Conservation (phyloP, 805 yeast species). For the Sugiyamaella floridensis region DNA sequence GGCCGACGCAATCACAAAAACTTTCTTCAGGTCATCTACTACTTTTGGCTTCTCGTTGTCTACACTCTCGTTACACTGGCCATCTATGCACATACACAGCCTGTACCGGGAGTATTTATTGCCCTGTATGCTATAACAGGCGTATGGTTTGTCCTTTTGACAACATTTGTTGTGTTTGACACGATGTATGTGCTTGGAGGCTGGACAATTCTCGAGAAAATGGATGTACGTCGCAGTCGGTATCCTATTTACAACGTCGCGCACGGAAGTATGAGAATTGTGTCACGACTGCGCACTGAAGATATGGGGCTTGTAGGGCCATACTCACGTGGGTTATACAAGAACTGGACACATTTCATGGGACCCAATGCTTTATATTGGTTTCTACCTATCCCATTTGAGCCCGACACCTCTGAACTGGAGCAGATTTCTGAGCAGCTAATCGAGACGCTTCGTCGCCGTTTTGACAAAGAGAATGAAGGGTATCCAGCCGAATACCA, state of each 20-base stretch:
- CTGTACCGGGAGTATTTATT: slow-evolving; percentile 43
- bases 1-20: slow-evolving; percentile 59
- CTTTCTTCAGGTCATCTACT: slow-evolving; percentile 45
- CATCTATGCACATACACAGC: slow-evolving; percentile 23
- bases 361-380: slow-evolving; percentile 27
- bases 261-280: slow-evolving; percentile 37
- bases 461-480: slow-evolving; percentile 12
- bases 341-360: slow-evolving; percentile 24
- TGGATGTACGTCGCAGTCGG: slow-evolving; percentile 11
- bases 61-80: slow-evolving; percentile 36
- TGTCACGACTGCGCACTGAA: slow-evolving; percentile 40
- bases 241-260: slow-evolving; percentile 33
- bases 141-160: slow-evolving; percentile 41
- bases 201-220: slow-evolving; percentile 49
- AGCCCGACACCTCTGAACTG: neutral
- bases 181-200: slow-evolving; percentile 41
- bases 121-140: slow-evolving; percentile 41
- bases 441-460: slow-evolving; percentile 11
- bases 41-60: slow-evolving; percentile 35
- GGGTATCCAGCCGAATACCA: slow-evolving; percentile 14
- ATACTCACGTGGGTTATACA: slow-evolving; percentile 23
- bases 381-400: slow-evolving; percentile 22
- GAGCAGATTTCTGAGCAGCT: slow-evolving; percentile 4
- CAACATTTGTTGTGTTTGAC: slow-evolving; percentile 39
- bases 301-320: slow-evolving; percentile 24